Evolutionary conservation across 2,329 filamentous ascomycete species (phyloP), one percentile per base, ranked within the genome.

Genomic region (Aaosphaeria pasadenensis): DNA sequence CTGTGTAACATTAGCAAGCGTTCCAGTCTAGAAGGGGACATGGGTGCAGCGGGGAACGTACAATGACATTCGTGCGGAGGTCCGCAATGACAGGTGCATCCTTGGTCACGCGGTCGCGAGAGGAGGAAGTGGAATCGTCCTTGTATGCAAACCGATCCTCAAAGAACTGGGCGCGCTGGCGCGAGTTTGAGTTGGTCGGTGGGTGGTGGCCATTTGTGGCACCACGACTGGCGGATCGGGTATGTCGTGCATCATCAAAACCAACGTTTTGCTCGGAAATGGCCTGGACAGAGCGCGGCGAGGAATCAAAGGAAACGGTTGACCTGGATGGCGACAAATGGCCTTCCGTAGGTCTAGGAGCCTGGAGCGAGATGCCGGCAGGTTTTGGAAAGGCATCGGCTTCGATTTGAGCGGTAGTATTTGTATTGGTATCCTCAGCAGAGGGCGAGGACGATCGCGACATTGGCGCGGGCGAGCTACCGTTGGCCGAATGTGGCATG

Each of bases 11-110:
- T 44, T 42, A 50, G 50, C 44, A 51, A 51, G 41, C 42, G 46
- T 39, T 48, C 13, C 13, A 13, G 33, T 11, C 9, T 36, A 36
- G 17, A 24, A 9, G 33, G 13, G 39, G 11, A 24, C 24, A 43
- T 30, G 24, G 28, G 30, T 30, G 41, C 30, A 42, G 30, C 45
- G 32, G 7, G 6, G 39, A 63, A 71, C 74, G 30, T 71, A 78
- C 75, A 55, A 78, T 78, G 40, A 78, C 75, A 58, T 78, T 78
- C 32, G 76, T 78, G 49, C 71, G 69, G 47, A 78, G 55, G 54
- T 78, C 67, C 28, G 73, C 75, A 45, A 78, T 62, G 43, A 78
- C 71, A 39, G 76, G 76, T 7, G 74, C 72, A 53, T 76, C 73
- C 47, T 72, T 71, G 44, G 57, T 62, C 42, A 75, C 67, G 42